Evolutionary conservation across 257 asterid species (phyloP).

Genomic region (Osmanthus fragrans): DNA sequence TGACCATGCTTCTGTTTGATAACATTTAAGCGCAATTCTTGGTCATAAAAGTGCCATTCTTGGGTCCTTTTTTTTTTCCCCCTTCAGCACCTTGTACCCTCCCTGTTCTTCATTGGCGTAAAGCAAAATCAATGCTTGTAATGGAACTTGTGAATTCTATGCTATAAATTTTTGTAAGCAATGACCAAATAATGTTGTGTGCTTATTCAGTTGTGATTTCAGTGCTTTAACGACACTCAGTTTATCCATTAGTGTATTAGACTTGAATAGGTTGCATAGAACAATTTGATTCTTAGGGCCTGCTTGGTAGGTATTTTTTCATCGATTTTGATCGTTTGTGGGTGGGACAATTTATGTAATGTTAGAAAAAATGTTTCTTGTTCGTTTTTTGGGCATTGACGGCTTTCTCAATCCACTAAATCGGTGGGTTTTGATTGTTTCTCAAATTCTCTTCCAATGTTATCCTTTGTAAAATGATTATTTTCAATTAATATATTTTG

Average conservation of each 20-base stretch:
- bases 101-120: neutral
- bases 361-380: too few species aligned
- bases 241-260: neutral
- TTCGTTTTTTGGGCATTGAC: too few species aligned
- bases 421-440: too few species aligned
- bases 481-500: too few species aligned
- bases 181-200: neutral
- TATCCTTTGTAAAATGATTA: too few species aligned
- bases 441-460: too few species aligned
- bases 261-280: neutral
- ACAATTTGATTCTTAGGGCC: neutral
- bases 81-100: neutral
- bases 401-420: too few species aligned
- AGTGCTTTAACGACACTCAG: neutral
- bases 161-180: slow-evolving; percentile 9
- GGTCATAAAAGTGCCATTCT: slow-evolving; percentile 15
- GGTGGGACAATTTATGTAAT: too few species aligned
- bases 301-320: too few species aligned
- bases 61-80: neutral
- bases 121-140: slow-evolving; percentile 5
- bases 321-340: too few species aligned
- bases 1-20: slow-evolving; percentile 23
- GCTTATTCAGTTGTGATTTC: neutral
- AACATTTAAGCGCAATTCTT: slow-evolving; percentile 13
- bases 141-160: neutral